Conservation (phyloP, 441 rosid species). For the Populus hybrid region DNA sequence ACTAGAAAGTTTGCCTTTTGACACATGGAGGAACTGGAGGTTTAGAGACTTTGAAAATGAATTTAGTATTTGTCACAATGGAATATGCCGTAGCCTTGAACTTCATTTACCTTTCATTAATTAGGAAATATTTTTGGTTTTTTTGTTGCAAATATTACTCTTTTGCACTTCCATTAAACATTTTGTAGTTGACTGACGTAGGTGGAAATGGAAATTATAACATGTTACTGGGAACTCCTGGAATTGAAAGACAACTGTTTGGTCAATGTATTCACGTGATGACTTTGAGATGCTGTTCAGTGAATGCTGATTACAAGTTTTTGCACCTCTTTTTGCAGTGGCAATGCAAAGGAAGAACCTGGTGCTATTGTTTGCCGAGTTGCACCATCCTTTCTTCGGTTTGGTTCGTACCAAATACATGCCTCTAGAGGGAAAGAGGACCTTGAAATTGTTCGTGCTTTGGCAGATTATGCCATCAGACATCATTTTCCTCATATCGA, state of each 20-base stretch:
- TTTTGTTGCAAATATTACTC: neutral
- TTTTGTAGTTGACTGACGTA: neutral
- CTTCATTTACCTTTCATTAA: neutral
- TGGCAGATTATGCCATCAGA: constrained; percentile 90
- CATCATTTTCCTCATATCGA: constrained; percentile 89
- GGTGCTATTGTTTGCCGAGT: constrained; percentile 97
- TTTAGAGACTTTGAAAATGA: neutral
- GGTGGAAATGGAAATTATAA: neutral
- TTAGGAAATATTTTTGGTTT: neutral
- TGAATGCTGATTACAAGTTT: constrained; percentile 12
- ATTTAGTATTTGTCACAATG: neutral
- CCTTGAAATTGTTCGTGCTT: constrained; percentile 61
- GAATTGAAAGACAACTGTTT: constrained; percentile 3
- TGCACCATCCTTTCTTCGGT: constrained; percentile 79
- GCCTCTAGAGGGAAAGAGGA: constrained; percentile 91
- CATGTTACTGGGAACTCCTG: neutral
- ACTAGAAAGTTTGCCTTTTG: neutral
- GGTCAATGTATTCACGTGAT: constrained; percentile 8
- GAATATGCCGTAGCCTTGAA: neutral
- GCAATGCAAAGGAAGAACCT: constrained; percentile 94
- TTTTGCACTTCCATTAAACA: neutral
- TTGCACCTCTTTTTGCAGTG: constrained; percentile 47
- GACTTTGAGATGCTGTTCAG: neutral
- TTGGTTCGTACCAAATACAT: constrained; percentile 92
- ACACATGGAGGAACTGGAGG: neutral